Evolutionary conservation across 2,329 filamentous ascomycete genomes (phyloP).

Genomic region (Fusarium sp.): DNA sequence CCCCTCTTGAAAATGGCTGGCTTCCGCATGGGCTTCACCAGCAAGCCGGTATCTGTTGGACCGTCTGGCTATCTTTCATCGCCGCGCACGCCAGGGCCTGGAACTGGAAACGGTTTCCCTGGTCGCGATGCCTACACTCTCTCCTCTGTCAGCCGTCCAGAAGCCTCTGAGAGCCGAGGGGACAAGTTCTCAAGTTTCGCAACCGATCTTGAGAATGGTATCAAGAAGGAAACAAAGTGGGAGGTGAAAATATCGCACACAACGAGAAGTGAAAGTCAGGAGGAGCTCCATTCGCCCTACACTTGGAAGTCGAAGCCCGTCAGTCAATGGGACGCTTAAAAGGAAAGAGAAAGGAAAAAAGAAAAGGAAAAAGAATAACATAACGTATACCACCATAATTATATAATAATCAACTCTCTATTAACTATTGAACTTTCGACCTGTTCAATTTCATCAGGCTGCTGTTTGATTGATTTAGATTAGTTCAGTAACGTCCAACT

Average conservation of each 20-base stretch:
- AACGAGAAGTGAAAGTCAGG: conserved; percentile 32
- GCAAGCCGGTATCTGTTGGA: conserved; percentile 24
- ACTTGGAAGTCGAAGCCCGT: conserved; percentile 3
- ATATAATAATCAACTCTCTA: too few species aligned
- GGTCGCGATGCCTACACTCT: conserved; percentile 27
- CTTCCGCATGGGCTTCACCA: conserved; percentile 29
- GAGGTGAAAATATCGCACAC: conserved; percentile 28
- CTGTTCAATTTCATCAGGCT: too few species aligned
- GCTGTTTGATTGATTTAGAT: too few species aligned
- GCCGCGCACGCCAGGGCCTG: conserved; percentile 21
- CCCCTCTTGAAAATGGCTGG: conserved; percentile 52
- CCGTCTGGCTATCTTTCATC: conserved; percentile 27
- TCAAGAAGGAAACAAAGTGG: conserved; percentile 30
- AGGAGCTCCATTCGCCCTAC: conserved; percentile 25
- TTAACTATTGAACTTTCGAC: too few species aligned
- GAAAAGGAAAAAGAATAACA: background rate
- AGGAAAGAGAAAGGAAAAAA: background rate
- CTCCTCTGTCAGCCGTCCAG: conserved; percentile 23
- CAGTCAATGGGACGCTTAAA: background rate
- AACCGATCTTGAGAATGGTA: conserved; percentile 1
- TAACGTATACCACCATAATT: too few species aligned
- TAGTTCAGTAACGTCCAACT: too few species aligned
- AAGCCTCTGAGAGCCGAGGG: background rate
- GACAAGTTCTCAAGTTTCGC: background rate
- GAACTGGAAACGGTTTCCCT: conserved; percentile 27